Base-by-base conservation (phyloP, 129 eudicot genomes). In the Helianthus tuberosus region DNA sequence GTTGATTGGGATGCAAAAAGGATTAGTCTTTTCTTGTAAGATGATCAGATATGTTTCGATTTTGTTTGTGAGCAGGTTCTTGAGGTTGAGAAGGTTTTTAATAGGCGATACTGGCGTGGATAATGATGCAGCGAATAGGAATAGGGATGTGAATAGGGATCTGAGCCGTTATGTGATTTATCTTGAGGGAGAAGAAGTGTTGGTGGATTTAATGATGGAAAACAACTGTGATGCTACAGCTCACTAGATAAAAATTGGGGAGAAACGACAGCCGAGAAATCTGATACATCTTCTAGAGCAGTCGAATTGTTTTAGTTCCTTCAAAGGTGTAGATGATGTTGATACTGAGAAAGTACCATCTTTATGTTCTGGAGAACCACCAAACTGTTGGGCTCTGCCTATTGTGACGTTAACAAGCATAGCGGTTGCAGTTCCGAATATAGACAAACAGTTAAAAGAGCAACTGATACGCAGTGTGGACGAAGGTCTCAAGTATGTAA, bases 321-420 rank as follows among this genome's bases (percentile, higher is more conserved):
- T 85, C 60, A 72, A 53, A 7, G 94, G 89, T 8, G 80, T 86
- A 6, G 8, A 20, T 6, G 83, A 83, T 43, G 85, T 90, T 51
- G 94, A 84, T 47, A 87, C 83, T 52, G 75, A 79, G 32, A 20
- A 54, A 46, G 64, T 88, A 65, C 83, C 87, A 41, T 77, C 86
- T 27, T 72, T 87, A 60, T 71, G 82, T 60, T 62, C 69, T 47
- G 80, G 43, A 41, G 85, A 82, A 38, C 91, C 91, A 27, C 94
- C 89, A 0, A 85, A 88, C 63, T 86, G 84, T 72, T 91, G 97
- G 94, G 94, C 94, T 60, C 88, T 88, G 8, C 95, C 97, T 0
- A 75, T 87, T 54, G 88, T 85, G 67, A 87, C 96, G 58, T 74
- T 90, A 75, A 83, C 93, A 32, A 81, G 89, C 61, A 83, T 90